Conservation (phyloP, 371 early-diverging fungal genomes). For the Mortierella sp. region DNA sequence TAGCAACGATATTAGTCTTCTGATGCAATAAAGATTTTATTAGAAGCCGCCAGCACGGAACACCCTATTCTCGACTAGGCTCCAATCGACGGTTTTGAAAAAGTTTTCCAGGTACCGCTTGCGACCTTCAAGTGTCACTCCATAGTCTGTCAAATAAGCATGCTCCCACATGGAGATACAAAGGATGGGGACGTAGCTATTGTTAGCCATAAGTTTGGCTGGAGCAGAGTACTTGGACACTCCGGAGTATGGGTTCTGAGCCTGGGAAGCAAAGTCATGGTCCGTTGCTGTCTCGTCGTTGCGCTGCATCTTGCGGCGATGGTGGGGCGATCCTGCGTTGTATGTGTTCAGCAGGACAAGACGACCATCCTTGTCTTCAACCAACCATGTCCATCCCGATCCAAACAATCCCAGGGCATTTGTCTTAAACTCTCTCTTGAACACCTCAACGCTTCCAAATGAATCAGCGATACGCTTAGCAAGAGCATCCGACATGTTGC, state of each 20-base stretch:
- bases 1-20: neutral
- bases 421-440: slow-evolving; percentile 62
- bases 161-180: slow-evolving; percentile 76
- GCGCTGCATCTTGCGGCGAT: slow-evolving; percentile 57
- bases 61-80: slow-evolving; percentile 43
- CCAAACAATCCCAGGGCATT: slow-evolving; percentile 70
- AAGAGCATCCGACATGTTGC: slow-evolving; percentile 43
- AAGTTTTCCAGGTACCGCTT: slow-evolving; percentile 64
- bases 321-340: slow-evolving; percentile 61
- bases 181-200: slow-evolving; percentile 61
- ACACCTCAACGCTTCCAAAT: slow-evolving; percentile 63
- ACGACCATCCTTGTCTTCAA: slow-evolving; percentile 63
- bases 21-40: neutral
- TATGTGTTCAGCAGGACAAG: slow-evolving; percentile 68
- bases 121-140: slow-evolving; percentile 59
- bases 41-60: slow-evolving; percentile 54
- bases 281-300: slow-evolving; percentile 51
- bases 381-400: slow-evolving; percentile 76
- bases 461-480: slow-evolving; percentile 41
- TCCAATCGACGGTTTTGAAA: slow-evolving; percentile 73
- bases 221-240: slow-evolving; percentile 47
- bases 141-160: slow-evolving; percentile 70
- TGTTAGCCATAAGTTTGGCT: slow-evolving; percentile 41
- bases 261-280: slow-evolving; percentile 26
- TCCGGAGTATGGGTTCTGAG: slow-evolving; percentile 51